Evolutionary conservation across 106 monocot species (phyloP).

Genomic region (Alisma plantagoaquatica): DNA sequence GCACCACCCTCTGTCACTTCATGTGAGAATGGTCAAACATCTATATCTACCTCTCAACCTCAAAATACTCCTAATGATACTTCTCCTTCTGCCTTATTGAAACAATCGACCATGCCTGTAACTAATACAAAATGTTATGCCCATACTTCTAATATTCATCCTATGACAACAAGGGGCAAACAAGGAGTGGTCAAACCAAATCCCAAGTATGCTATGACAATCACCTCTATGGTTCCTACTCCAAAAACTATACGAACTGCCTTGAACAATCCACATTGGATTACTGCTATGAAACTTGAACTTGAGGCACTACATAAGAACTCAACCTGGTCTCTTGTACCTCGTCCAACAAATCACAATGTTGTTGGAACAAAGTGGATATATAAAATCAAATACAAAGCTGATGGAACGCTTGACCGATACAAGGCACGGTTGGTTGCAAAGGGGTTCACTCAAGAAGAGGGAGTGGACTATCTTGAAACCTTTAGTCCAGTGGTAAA

Average conservation of each 20-base stretch:
- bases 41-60: too few species aligned
- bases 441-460: neutral
- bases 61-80: too few species aligned
- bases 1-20: too few species aligned
- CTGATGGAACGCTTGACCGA: neutral
- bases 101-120: too few species aligned
- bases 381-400: neutral
- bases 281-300: neutral
- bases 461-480: too few species aligned
- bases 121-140: neutral
- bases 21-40: too few species aligned
- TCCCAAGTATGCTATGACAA: too few species aligned
- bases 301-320: neutral
- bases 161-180: neutral
- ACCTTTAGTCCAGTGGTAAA: neutral
- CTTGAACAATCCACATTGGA: neutral
- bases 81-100: too few species aligned
- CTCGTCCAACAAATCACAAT: neutral
- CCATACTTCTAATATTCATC: neutral
- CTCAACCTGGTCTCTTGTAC: neutral
- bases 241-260: neutral
- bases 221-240: too few species aligned
- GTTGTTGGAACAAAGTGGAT: neutral
- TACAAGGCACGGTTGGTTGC: slow-evolving; percentile 3
- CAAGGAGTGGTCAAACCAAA: neutral